Conservation (phyloP, 2,329 filamentous ascomycete species). For the Gliomastix tumulicola region DNA sequence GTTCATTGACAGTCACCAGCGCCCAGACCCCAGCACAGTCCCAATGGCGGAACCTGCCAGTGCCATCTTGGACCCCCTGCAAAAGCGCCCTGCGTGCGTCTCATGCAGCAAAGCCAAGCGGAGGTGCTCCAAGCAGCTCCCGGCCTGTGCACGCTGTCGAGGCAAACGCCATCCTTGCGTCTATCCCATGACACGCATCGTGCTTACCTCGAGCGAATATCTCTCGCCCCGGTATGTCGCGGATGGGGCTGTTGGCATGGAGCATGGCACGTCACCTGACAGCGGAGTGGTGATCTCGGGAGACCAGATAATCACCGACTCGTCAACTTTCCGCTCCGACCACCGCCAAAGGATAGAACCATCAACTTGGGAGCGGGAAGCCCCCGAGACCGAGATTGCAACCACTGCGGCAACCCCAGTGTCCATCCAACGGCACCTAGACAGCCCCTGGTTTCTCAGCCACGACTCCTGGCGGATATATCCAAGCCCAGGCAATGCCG, state of each 20-base stretch:
- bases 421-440: no score
- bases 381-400: no score
- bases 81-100: not conserved
- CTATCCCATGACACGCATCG: not conserved
- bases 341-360: not conserved
- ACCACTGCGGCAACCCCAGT: no score
- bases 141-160: not conserved
- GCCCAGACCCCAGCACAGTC: no score
- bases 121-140: not conserved
- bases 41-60: no score
- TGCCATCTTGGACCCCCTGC: no score
- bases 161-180: not conserved
- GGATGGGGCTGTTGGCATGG: no score
- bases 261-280: no score
- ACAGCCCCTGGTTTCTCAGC: not conserved
- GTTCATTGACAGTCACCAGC: no score
- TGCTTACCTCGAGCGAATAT: not conserved
- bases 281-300: no score
- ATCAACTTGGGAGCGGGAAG: not conserved
- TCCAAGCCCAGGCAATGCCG: not conserved
- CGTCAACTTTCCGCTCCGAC: not conserved
- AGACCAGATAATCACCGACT: no score
- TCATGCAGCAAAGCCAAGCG: not conserved
- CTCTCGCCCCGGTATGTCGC: no score
- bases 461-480: not conserved